phyloP scores from a whole-genome alignment of 495 filamentous ascomycete genomes.

The Neurospora intermedia region DNA sequence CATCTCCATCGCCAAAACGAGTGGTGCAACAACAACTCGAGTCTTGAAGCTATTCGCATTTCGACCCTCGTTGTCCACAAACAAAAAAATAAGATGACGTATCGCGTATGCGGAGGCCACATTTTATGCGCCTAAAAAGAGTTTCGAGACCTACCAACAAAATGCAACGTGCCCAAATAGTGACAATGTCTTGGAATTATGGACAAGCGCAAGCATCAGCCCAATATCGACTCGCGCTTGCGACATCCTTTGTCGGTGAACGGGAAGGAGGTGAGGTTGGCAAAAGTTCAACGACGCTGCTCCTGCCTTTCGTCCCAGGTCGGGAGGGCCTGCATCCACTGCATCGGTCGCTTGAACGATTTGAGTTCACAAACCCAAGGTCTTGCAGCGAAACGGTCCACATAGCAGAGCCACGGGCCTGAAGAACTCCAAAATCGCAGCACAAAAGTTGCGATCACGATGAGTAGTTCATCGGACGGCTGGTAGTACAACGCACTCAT shows the following conservation, averaged over 20 bases:
- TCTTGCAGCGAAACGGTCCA: slow-evolving; percentile 12
- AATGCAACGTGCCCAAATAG: background rate
- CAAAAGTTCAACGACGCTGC: background rate
- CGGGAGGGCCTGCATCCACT: slow-evolving; percentile 5
- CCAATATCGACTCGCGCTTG: background rate
- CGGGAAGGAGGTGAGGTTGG: background rate
- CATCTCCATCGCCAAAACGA: background rate
- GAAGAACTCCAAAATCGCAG: slow-evolving; percentile 3
- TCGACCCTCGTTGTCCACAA: background rate
- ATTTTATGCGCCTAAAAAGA: background rate
- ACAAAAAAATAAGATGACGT: background rate
- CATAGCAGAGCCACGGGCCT: slow-evolving; percentile 9
- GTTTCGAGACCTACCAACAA: background rate
- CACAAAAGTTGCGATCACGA: slow-evolving; percentile 4
- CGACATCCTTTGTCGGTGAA: background rate
- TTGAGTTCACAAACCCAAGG: slow-evolving; percentile 8
- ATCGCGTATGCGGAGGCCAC: background rate
- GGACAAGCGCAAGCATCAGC: background rate
- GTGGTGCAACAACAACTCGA: background rate
- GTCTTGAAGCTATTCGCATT: background rate
- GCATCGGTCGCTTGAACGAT: slow-evolving; percentile 16
- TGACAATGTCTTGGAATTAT: background rate
- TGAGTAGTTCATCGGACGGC: background rate
- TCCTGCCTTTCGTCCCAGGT: background rate
- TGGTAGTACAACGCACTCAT: background rate